Conservation (phyloP, 1,139 yeast species). For the Lodderomyces parapsilosis region DNA sequence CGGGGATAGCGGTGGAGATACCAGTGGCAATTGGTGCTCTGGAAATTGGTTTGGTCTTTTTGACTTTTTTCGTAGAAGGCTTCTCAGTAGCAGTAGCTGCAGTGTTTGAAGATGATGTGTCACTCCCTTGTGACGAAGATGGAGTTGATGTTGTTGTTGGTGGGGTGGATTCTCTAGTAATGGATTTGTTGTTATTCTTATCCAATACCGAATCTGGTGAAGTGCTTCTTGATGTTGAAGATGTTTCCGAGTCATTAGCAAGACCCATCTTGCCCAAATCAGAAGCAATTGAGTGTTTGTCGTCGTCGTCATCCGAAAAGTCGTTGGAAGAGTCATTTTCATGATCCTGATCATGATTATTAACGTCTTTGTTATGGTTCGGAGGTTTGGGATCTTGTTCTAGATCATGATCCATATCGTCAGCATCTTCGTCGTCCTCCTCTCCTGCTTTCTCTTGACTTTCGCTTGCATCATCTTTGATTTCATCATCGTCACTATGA, state of each 20-base stretch:
- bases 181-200: constrained; percentile 8
- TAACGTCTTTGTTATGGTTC: constrained; percentile 4
- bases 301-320: constrained; percentile 7
- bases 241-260: constrained; percentile 14
- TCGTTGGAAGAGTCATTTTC: constrained; percentile 6
- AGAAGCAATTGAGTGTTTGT: constrained; percentile 2
- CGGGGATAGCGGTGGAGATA: constrained; percentile 75
- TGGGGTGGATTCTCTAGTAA: constrained; percentile 31
- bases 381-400: too few relatives aligned
- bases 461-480: constrained; percentile 7
- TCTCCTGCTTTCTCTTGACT: too few relatives aligned
- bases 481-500: constrained; percentile 11
- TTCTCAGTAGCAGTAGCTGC: too few relatives aligned
- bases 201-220: constrained; percentile 41
- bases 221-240: constrained; percentile 43
- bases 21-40: constrained; percentile 64
- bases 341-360: constrained; percentile 2
- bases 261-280: constrained; percentile 3
- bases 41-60: constrained; percentile 39
- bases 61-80: constrained; percentile 14
- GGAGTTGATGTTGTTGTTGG: constrained; percentile 19
- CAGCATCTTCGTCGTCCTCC: constrained; percentile 3
- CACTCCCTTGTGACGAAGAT: constrained; percentile 11
- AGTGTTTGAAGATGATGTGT: too few relatives aligned
- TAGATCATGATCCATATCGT: constrained; percentile 6